phyloP scores from a whole-genome alignment of 768 basidiomycete species.

The Collybiopsis luxurians region DNA sequence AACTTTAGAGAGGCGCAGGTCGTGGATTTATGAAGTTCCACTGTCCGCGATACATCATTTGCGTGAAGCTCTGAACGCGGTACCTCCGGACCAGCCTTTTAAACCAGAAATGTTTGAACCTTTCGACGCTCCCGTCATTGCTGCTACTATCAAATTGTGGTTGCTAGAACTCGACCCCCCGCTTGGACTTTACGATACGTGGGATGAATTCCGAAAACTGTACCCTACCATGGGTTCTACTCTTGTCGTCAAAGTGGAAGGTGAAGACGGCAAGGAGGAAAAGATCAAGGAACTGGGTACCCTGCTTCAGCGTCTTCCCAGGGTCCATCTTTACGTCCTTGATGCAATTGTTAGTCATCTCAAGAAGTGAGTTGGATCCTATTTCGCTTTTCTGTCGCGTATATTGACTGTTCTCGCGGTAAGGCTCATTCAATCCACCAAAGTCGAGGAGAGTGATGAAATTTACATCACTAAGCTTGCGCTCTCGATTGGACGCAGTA shows the following conservation, averaged over 20 bases:
- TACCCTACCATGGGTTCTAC: constrained; percentile 64
- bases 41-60: constrained; percentile 81
- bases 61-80: constrained; percentile 76
- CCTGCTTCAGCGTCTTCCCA: constrained; percentile 69
- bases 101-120: constrained; percentile 49
- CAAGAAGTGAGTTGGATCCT: constrained; percentile 46
- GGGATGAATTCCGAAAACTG: constrained; percentile 87
- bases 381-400: neutral
- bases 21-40: constrained; percentile 96
- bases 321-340: constrained; percentile 77
- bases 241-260: constrained; percentile 44
- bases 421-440: constrained; percentile 71
- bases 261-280: constrained; percentile 52
- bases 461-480: constrained; percentile 86
- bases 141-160: constrained; percentile 86
- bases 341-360: constrained; percentile 78
- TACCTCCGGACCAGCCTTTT: constrained; percentile 58
- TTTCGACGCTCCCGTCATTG: constrained; percentile 86
- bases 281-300: constrained; percentile 59
- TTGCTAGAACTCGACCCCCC: constrained; percentile 89
- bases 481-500: constrained; percentile 82
- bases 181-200: constrained; percentile 79
- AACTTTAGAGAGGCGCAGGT: constrained; percentile 72
- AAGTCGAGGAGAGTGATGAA: constrained; percentile 68
- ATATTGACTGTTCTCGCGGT: constrained; percentile 5